A percentile compares a stretch with the other conserved stretches of the same genome.
Conservation (phyloP, 2,329 filamentous ascomycete species). For the Colletotrichum nymphaeae region DNA sequence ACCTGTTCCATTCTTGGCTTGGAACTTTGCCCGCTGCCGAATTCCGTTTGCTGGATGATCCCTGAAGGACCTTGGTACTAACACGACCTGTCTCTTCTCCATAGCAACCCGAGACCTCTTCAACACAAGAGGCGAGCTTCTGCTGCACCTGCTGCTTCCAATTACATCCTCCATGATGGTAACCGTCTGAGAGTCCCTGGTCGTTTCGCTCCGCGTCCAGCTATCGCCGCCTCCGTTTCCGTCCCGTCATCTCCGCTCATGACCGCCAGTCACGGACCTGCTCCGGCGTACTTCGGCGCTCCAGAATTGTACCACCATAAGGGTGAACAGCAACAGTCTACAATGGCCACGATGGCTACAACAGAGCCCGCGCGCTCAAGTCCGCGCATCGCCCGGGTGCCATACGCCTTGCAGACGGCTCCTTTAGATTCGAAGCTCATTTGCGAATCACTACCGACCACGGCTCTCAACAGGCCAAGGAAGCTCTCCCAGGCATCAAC, state of each 20-base stretch:
- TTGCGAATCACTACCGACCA: conserved; percentile 36
- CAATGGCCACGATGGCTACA: conserved; percentile 2
- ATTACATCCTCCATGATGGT: conserved; percentile 30
- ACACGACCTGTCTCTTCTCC: conserved; percentile 20
- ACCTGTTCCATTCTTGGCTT: conserved; percentile 11
- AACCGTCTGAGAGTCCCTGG: conserved; percentile 31
- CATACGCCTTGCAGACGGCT: conserved; percentile 41
- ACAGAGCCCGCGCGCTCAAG: conserved; percentile 4
- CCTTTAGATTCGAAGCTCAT: conserved; percentile 36
- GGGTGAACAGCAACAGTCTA: conserved; percentile 28
- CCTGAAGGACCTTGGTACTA: not conserved
- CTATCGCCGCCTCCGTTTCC: conserved; percentile 10
- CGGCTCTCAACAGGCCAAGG: conserved; percentile 48
- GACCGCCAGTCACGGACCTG: conserved; percentile 30
- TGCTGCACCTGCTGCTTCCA: conserved; percentile 32
- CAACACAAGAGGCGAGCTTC: conserved; percentile 36
- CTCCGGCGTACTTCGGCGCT: conserved; percentile 35
- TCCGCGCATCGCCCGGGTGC: conserved; percentile 13
- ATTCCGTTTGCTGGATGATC: conserved; percentile 7
- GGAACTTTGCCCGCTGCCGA: conserved; percentile 12
- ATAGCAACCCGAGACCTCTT: conserved; percentile 30
- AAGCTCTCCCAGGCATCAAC: conserved; percentile 47
- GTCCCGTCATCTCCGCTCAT: conserved; percentile 17
- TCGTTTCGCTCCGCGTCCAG: conserved; percentile 22
- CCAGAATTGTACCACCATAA: conserved; percentile 32